Percentiles rank a stretch among this genome's conserved stretches.
These are phyloP conservation scores for Ocimum tenuiflorum DNA, from an alignment of 257 asterid genomes.

Conservation along the genomic window DNA sequence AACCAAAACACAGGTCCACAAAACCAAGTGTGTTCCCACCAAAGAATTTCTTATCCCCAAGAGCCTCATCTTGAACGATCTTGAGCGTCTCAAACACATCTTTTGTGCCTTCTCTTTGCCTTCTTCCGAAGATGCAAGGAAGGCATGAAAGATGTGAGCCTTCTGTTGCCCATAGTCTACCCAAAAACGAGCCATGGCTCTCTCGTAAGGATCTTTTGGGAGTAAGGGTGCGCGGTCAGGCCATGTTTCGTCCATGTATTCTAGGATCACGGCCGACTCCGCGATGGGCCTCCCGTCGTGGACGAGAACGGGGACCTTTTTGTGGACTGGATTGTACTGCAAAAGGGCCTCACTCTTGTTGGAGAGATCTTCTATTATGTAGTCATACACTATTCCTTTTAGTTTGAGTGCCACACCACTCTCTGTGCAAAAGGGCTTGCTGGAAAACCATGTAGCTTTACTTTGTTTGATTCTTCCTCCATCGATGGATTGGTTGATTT, in stretches of 20 bases:
- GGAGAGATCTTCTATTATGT: slow-evolving; percentile 29
- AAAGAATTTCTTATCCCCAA: not conserved
- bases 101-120: not conserved
- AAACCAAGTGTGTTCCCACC: not conserved
- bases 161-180: slow-evolving; percentile 22
- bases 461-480: slow-evolving; percentile 32
- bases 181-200: slow-evolving; percentile 33
- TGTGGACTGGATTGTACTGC: slow-evolving; percentile 30
- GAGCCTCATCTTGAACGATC: not conserved
- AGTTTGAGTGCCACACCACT: slow-evolving; percentile 34
- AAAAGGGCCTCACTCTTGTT: slow-evolving; percentile 28
- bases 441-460: slow-evolving; percentile 24
- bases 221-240: slow-evolving; percentile 21
- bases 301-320: slow-evolving; percentile 35
- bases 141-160: not conserved
- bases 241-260: slow-evolving; percentile 39
- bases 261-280: slow-evolving; percentile 29
- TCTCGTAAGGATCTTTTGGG: slow-evolving; percentile 29
- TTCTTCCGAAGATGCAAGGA: not conserved
- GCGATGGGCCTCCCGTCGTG: slow-evolving; percentile 26
- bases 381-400: slow-evolving; percentile 26
- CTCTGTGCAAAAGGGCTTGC: slow-evolving; percentile 27
- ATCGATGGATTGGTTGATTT: not conserved
- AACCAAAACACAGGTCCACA: not conserved
- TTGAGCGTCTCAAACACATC: not conserved